Percentiles rank a stretch among this genome's conserved stretches.
These are phyloP conservation scores for Penicillium thymicola DNA, from an alignment of 2,329 filamentous ascomycete genomes.

Conservation along the genomic window DNA sequence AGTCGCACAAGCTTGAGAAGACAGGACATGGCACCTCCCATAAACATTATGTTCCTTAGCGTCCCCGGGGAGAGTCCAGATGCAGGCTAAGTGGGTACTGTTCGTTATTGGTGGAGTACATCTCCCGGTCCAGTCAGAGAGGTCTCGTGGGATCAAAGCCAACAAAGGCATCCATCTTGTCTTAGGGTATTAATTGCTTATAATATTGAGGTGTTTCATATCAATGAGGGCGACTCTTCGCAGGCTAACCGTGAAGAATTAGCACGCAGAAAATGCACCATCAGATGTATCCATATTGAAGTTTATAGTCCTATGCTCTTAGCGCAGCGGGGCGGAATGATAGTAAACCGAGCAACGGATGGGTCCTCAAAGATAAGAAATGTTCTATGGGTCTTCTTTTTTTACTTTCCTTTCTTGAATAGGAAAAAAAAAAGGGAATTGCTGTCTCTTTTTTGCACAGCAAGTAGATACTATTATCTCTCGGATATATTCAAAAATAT, in stretches of 20 bases:
- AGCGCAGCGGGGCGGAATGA: conserved; percentile 1
- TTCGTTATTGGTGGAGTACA: conserved; percentile 9
- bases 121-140: background rate
- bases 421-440: background rate
- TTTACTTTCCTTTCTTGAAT: background rate
- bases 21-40: background rate
- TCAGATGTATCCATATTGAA: background rate
- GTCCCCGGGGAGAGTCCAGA: conserved; percentile 1
- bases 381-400: conserved; percentile 12
- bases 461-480: background rate
- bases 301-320: conserved; percentile 3
- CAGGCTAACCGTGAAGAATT: background rate
- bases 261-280: background rate
- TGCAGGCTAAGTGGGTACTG: conserved; percentile 10
- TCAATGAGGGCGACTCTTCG: background rate
- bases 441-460: too few species aligned
- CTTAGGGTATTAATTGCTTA: background rate
- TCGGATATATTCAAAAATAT: background rate
- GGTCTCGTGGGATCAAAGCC: background rate
- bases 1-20: background rate
- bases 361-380: conserved; percentile 14
- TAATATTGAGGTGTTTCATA: background rate
- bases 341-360: background rate
- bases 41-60: conserved; percentile 4
- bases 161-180: background rate